phyloP scores from a whole-genome alignment of 2,329 filamentous ascomycete genomes.

The Fusarium verrucosum region DNA sequence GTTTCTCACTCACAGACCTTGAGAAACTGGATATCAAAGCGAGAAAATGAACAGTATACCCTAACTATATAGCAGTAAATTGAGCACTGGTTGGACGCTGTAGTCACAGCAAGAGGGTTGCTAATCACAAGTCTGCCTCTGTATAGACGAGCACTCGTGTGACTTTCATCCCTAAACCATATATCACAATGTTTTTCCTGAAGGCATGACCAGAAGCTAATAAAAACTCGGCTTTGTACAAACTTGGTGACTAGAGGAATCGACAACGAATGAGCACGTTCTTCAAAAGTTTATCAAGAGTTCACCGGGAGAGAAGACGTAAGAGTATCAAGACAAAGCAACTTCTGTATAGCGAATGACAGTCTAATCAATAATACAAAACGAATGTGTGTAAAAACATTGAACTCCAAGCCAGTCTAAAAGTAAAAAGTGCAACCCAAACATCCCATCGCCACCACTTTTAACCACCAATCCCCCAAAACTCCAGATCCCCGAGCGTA shows the following conservation, averaged over 20 bases:
- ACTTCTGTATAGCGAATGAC: slow-evolving; percentile 31
- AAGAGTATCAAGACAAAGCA: slow-evolving; percentile 20
- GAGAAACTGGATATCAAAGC: background rate
- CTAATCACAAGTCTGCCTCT: too few relatives aligned
- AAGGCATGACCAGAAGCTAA: too few relatives aligned
- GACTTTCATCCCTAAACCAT: too few relatives aligned
- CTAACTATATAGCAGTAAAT: too few relatives aligned
- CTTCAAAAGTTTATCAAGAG: background rate
- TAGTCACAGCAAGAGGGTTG: too few relatives aligned
- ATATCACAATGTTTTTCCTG: too few relatives aligned
- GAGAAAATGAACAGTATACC: too few relatives aligned
- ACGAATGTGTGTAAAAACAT: slow-evolving; percentile 25
- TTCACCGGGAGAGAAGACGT: background rate
- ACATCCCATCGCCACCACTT: background rate
- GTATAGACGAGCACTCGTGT: background rate
- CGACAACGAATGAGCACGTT: background rate
- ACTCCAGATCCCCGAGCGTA: background rate
- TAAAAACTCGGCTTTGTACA: background rate
- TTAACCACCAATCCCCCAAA: slow-evolving; percentile 1
- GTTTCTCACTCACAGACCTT: background rate
- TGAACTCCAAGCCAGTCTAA: slow-evolving; percentile 12
- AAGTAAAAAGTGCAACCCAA: background rate
- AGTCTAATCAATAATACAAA: slow-evolving; percentile 25
- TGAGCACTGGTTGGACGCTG: too few relatives aligned
- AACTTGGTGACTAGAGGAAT: background rate